Evolutionary conservation across 31 red algal genomes (phyloP), one percentile per base, ranked within the genome.

Genomic region (Asparagopsis taxiformis): DNA sequence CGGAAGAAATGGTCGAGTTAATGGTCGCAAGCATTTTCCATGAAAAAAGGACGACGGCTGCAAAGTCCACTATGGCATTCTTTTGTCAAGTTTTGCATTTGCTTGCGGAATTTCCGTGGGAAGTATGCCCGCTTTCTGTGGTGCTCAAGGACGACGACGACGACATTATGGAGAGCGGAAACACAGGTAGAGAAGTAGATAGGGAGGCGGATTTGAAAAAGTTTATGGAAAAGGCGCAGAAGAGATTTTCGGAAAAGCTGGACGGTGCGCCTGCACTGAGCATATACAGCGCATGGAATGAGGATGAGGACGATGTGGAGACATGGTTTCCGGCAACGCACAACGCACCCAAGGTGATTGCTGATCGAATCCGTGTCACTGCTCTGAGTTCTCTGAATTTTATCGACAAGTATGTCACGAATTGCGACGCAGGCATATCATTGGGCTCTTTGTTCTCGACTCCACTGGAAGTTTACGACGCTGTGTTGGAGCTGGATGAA

Each of bases 61-160:
- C 59, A 1, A 62, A 65, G 33, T 84, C 79, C 31, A 56, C 43
- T 43, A 50, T 84, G 55, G 57, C 61, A 73, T 56, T 31, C 7
- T 84, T 84, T 53, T 84, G 79, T 8, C 79, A 84, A 34, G 61
- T 72, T 64, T 55, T 84, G 38, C 79, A 84, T 55, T 31, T 84
- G 17, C 66, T 84, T 9, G 35, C 79, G 37, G 79, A 84, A 57
- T 84, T 84, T 65, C 79, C 79, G 17, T 84, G 79, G 79, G 79
- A 84, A 46, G 79, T 73, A 50, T 72, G 68, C 15, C 79, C 79
- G 3, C 35, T 84, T 1, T 36, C 68, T 1, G 79, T 84, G 9
- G 31, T 65, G 35, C 17, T 84, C 38, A 58, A 61, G 34, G 49
- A 73, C 39, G 6, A 35, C 1, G 67, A 73, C n/a, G n/a, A n/a